Conservation (phyloP, 2,329 filamentous ascomycete genomes). For the Akanthomyces muscarius region DNA sequence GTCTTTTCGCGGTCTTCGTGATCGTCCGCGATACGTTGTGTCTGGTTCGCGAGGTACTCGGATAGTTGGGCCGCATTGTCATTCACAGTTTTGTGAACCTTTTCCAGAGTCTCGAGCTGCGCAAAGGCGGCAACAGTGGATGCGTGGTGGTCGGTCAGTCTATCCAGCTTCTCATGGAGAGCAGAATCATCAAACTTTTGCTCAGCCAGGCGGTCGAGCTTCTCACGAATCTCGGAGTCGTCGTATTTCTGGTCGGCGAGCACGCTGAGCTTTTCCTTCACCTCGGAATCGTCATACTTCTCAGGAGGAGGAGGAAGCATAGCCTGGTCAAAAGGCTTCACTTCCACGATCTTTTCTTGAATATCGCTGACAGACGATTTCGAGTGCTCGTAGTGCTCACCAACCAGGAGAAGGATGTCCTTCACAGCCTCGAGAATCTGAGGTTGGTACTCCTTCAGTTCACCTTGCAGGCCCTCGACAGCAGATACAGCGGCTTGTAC, state of each 20-base stretch:
- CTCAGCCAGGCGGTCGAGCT: conserved; percentile 25
- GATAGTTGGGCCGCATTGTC: conserved; percentile 80
- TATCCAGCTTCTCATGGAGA: conserved; percentile 27
- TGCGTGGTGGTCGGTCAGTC: conserved; percentile 45
- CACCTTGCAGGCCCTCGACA: conserved; percentile 71
- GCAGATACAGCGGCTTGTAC: conserved; percentile 69
- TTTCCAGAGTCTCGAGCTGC: conserved; percentile 78
- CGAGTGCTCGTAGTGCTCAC: conserved; percentile 84
- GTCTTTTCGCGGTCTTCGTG: conserved; percentile 75
- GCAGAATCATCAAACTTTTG: conserved; percentile 15
- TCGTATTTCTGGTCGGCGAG: conserved; percentile 35
- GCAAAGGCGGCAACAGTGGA: conserved; percentile 65
- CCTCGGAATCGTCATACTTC: conserved; percentile 54
- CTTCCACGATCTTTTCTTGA: conserved; percentile 57
- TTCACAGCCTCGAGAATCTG: conserved; percentile 83
- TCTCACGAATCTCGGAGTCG: conserved; percentile 29
- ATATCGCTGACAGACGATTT: conserved; percentile 59
- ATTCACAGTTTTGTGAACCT: conserved; percentile 84
- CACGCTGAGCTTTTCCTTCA: conserved; percentile 29
- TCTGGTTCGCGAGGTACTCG: conserved; percentile 74
- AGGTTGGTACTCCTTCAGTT: conserved; percentile 79
- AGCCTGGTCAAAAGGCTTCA: conserved; percentile 56
- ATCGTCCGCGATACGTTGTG: conserved; percentile 68
- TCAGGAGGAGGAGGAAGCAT: conserved; percentile 50
- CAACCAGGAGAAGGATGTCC: conserved; percentile 78